Evolutionary conservation across 2,329 filamentous ascomycete species (phyloP).

Genomic region (Fusarium sp.): DNA sequence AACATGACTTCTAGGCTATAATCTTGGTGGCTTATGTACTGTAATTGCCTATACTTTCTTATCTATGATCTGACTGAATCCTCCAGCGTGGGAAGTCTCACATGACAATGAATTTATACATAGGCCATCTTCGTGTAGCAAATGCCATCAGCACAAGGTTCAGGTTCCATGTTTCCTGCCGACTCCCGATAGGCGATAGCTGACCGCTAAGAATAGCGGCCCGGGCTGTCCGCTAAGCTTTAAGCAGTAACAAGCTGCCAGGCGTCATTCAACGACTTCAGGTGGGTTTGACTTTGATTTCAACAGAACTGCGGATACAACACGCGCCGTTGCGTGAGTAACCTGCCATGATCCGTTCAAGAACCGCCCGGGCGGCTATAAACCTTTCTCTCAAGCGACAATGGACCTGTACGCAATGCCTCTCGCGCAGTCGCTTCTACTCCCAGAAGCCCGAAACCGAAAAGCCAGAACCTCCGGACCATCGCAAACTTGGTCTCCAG

Average conservation of each 20-base stretch:
- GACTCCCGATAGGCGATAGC: conserved; percentile 11
- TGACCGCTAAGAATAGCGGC: conserved; percentile 41
- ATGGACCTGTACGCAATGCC: conserved; percentile 53
- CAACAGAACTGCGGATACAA: not conserved
- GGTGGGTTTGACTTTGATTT: conserved; percentile 10
- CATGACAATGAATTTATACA: too few relatives aligned
- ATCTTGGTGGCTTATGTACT: not conserved
- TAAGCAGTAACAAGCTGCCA: conserved; percentile 44
- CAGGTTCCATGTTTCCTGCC: conserved; percentile 8
- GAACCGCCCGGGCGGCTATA: conserved; percentile 38
- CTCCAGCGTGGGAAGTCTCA: not conserved
- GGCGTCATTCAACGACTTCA: conserved; percentile 2
- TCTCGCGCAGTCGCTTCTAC: conserved; percentile 49
- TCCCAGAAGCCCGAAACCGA: conserved; percentile 48
- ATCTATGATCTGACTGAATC: conserved; percentile 1
- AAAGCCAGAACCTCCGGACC: conserved; percentile 61
- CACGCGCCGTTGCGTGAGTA: conserved; percentile 32
- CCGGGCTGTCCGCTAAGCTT: conserved; percentile 42
- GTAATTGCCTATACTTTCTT: not conserved
- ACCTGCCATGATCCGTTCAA: conserved; percentile 50
- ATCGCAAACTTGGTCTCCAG: conserved; percentile 70
- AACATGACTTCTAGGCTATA: not conserved
- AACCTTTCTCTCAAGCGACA: conserved; percentile 34
- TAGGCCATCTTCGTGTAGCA: not conserved
- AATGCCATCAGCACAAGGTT: not conserved